phyloP scores from a whole-genome alignment of 2,329 filamentous ascomycete genomes.

The Aureobasidium sp. region DNA sequence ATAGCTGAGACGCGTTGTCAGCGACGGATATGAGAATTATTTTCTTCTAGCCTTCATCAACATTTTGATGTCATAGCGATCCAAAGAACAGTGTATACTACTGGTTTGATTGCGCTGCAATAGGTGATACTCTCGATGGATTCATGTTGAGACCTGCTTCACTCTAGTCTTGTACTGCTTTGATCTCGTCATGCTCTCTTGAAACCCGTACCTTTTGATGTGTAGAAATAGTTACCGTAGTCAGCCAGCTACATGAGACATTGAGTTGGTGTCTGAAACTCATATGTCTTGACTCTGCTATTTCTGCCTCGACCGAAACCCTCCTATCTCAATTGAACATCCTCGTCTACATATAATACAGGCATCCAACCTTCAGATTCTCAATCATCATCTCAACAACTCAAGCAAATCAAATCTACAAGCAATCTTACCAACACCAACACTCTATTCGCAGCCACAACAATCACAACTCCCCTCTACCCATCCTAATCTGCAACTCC shows the following conservation, averaged over 20 bases:
- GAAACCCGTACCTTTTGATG: neutral
- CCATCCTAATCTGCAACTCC: neutral
- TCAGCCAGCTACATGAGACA: too few species aligned
- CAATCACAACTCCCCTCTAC: neutral
- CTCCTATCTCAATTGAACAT: neutral
- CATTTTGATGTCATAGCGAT: too few species aligned
- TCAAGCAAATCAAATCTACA: too few species aligned
- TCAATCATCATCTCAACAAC: neutral
- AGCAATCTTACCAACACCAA: too few species aligned
- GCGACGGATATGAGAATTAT: too few species aligned
- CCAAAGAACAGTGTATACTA: too few species aligned
- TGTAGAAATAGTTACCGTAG: neutral
- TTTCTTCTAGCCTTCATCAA: too few species aligned
- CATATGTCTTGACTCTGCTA: neutral
- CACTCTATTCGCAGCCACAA: too few species aligned
- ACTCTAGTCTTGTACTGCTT: too few species aligned
- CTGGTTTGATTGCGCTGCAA: neutral
- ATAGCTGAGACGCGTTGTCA: too few species aligned
- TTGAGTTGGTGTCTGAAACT: neutral
- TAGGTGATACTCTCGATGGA: neutral
- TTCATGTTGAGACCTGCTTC: too few species aligned
- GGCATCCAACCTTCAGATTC: neutral
- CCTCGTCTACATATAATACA: neutral
- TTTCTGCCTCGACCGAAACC: too few species aligned
- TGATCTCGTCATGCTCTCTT: neutral